Evolutionary conservation across 2,329 filamentous ascomycete genomes (phyloP), one percentile per base, ranked within the genome.

Genomic region (Zasmidium angulare): DNA sequence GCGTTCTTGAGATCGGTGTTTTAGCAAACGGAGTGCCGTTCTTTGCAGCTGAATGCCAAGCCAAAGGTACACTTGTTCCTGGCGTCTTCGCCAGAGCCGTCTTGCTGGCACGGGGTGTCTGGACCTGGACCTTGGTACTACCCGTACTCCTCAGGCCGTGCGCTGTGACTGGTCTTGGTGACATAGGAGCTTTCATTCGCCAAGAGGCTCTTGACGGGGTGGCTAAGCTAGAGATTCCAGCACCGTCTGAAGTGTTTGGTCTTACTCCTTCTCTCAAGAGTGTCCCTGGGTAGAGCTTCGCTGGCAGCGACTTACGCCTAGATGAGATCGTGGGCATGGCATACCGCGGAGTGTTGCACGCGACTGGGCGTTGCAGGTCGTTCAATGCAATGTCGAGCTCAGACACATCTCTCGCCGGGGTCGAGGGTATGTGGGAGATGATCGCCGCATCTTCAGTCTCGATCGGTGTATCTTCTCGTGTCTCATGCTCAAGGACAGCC

Each of bases 231-330:
- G 68, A 62, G 49, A 68, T 67, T 59, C 67, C 69, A 11, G 63
- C 62, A 12, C 71, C 72, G 51, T 69, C 68, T 9, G 71, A 68
- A 19, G 70, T 73, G 6, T 52, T 58, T n/a, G 71, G 71, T 53
- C 70, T 60, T 1, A 53, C 20, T 11, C 43, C 55, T 10, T 53
- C n/a, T 46, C 55, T 56, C 19, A 60, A 23, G 23, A 63, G 56
- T 21, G 70, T 64, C 51, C 64, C 36, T 43, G 36, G 54, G 24
- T 61, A 36, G 46, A 53, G 46, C 36, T 67, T 55, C 6, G 66
- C 56, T 47, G 71, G 70, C 17, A 74, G 59, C 10, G 71, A 73
- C 53, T 72, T 73, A 22, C 71, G 70, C 36, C 71, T 65, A 19
- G 69, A 73, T 2, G 73, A 62, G 20, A 71, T 54, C 1, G 72